These are phyloP conservation scores for Leucogyrophana mollusca DNA, from an alignment of 768 basidiomycete genomes.

Conservation along the genomic window DNA sequence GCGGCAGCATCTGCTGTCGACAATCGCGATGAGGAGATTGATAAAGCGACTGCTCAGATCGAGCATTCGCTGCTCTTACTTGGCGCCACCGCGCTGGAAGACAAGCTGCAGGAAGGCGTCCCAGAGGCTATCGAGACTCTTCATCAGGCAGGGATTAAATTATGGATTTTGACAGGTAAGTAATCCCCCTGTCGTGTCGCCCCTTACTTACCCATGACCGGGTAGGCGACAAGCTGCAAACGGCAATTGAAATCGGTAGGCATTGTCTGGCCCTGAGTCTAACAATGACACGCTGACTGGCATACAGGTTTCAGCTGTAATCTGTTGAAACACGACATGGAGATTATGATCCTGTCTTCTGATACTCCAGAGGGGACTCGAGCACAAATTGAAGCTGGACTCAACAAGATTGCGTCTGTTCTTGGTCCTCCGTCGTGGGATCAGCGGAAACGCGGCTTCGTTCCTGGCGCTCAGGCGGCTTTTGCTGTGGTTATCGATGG, in stretches of 20 bases:
- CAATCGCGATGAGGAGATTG: conserved; percentile 89
- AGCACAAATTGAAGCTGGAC: conserved; percentile 83
- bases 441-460: conserved; percentile 61
- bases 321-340: conserved; percentile 90
- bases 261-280: conserved; percentile 7
- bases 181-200: conserved; percentile 10
- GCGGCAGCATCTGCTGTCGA: conserved; percentile 72
- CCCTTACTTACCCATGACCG: not conserved
- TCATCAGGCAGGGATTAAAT: conserved; percentile 91
- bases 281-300: not conserved
- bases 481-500: conserved; percentile 98
- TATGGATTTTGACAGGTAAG: conserved; percentile 94
- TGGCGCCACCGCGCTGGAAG: conserved; percentile 94
- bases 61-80: conserved; percentile 84
- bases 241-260: conserved; percentile 91
- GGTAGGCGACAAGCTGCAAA: conserved; percentile 93
- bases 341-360: conserved; percentile 94
- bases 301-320: conserved; percentile 82
- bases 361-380: conserved; percentile 73
- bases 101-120: conserved; percentile 96
- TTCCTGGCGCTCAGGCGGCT: conserved; percentile 60
- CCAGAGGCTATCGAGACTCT: conserved; percentile 93
- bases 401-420: conserved; percentile 92
- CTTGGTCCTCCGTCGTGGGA: conserved; percentile 73
- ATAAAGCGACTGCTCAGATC: conserved; percentile 79